phyloP scores from a whole-genome alignment of 768 basidiomycete genomes.

The Lentinula sp. region DNA sequence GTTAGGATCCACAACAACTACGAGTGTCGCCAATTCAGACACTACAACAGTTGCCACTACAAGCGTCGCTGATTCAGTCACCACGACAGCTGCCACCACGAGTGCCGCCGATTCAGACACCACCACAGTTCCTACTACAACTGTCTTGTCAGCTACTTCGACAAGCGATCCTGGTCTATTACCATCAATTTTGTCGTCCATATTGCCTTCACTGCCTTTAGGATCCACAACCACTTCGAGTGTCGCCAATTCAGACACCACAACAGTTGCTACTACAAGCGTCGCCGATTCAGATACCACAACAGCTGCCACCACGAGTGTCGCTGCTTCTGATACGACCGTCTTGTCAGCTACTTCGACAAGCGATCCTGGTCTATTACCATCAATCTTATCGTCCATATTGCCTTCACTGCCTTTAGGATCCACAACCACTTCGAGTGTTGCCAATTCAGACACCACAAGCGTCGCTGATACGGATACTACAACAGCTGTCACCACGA shows the following conservation, averaged over 20 bases:
- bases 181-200: background rate
- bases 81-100: slow-evolving; percentile 6
- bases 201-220: background rate
- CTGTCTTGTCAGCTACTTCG: background rate
- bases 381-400: background rate
- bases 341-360: background rate
- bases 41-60: background rate
- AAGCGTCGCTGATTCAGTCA: background rate
- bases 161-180: background rate
- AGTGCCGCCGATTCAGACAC: slow-evolving; percentile 15
- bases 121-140: background rate
- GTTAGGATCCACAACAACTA: background rate
- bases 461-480: background rate
- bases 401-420: background rate
- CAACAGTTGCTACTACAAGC: slow-evolving; percentile 9
- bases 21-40: background rate
- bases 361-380: background rate
- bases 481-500: background rate
- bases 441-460: background rate
- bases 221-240: background rate
- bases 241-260: background rate
- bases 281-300: slow-evolving; percentile 14
- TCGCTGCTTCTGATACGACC: background rate
- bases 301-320: background rate
- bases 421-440: background rate